Percentiles rank a stretch among this genome's conserved stretches.
Conservation (phyloP, 164 flowering plant genomes). For the Chimonanthus praecox region DNA sequence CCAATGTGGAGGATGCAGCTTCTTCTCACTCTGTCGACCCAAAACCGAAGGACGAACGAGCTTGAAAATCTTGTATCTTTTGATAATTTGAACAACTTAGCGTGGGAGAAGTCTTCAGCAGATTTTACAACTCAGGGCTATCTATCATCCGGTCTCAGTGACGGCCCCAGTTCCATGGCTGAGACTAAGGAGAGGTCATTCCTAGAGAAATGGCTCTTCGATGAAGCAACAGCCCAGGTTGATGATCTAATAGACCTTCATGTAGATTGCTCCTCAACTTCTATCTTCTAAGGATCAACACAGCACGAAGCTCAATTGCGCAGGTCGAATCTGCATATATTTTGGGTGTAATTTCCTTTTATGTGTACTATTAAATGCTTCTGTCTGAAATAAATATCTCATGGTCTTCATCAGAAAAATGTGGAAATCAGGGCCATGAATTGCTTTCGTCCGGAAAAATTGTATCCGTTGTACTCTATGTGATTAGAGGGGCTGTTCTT, state of each 20-base stretch:
- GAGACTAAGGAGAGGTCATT: slow-evolving; percentile 8
- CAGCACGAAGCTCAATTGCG: too few species aligned
- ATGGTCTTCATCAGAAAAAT: too few species aligned
- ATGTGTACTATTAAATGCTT: too few species aligned
- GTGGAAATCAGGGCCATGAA: too few species aligned
- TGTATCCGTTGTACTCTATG: too few species aligned
- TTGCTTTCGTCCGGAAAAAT: too few species aligned
- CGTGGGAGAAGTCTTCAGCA: slow-evolving; percentile 39
- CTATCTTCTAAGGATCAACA: slow-evolving; percentile 36
- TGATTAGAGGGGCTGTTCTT: too few species aligned
- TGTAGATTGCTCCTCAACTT: slow-evolving; percentile 12
- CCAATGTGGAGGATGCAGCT: not conserved
- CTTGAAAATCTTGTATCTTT: slow-evolving; percentile 47
- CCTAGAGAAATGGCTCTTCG: slow-evolving; percentile 29
- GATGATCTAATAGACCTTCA: slow-evolving; percentile 53
- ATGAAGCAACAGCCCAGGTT: slow-evolving; percentile 21
- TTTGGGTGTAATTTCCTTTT: too few species aligned
- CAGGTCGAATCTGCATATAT: too few species aligned
- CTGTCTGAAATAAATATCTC: too few species aligned
- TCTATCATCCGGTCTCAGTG: slow-evolving; percentile 5
- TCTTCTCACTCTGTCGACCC: slow-evolving; percentile 6
- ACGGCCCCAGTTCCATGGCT: slow-evolving; percentile 1
- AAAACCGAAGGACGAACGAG: slow-evolving; percentile 24
- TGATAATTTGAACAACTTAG: slow-evolving; percentile 36
- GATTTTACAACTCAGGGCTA: slow-evolving; percentile 16